Base-by-base conservation (phyloP, 2,329 filamentous ascomycete genomes). In the Ceratocystis huliohia region DNA sequence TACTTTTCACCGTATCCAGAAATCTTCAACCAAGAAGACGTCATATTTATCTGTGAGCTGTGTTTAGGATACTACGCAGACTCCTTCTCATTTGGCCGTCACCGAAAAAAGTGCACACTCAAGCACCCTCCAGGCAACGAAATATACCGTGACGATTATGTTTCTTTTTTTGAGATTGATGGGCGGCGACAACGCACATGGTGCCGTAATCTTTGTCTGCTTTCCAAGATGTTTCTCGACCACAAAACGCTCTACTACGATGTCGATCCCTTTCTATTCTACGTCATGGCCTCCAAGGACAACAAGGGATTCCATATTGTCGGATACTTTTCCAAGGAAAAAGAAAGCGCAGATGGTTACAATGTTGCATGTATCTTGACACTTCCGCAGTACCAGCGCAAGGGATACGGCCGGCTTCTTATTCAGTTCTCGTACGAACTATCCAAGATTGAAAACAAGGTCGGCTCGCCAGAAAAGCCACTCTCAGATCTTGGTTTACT, bases 311-410 rank as follows among this genome's bases (percentile, higher is more conserved):
- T 88, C 72, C 94, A 97, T 73, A 83, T 99, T 63, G 89, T 99
- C n/a, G 94, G 94, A n/a, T 99, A 96, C 74, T 99, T 99, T 76
- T 96, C 89, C 66, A 99, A 99, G 74, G 94, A 99, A 75, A 99
- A 99, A 71, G 94, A 99, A 76, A 93, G 88, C 48, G 91, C 91
- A 0, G 95, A 99, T 72, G 91, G 89, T 37, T 99, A 97, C 82
- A 99, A 99, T 73, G 88, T 99, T 41, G 95, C 94, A 3, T 99
- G 95, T 82, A 99, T 99, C 74, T 80, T 99, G 68, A 99, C 94
- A 0, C 80, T 99, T 2, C 94, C 94, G 0, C 95, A 99, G 74
- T 97, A 95, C 72, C 94, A 99, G 76, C 85, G 94, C 28, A 94
- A 95, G 73, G 94, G 94, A 0, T 96, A 94, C 72, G 94, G 95